Evolutionary conservation across 1,284 basidiomycete genomes (phyloP).

Genomic region (Sanghuangporus baumii): DNA sequence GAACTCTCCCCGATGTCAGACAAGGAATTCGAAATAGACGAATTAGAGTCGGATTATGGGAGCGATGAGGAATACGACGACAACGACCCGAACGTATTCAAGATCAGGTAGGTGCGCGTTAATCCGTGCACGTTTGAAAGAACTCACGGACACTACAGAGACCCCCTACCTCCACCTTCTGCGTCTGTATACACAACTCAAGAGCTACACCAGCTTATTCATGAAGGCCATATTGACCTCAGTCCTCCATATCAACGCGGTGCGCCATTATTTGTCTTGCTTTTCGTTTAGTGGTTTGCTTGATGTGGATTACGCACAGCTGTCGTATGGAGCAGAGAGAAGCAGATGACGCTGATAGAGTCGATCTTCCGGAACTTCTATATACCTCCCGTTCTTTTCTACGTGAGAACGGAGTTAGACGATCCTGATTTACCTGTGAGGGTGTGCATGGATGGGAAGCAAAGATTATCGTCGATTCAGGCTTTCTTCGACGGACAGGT

Average conservation of each 20-base stretch:
- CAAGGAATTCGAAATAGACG: constrained; percentile 12
- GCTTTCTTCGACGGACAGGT: constrained; percentile 69
- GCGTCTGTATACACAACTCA: constrained; percentile 10
- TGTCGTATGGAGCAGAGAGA: constrained; percentile 42
- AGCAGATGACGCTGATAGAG: constrained; percentile 46
- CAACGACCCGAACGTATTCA: constrained; percentile 12
- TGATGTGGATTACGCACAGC: constrained; percentile 26
- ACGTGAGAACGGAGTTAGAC: constrained; percentile 1
- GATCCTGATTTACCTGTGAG: constrained; percentile 26
- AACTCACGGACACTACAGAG: not conserved
- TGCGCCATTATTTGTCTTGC: not conserved
- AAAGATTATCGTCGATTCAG: constrained; percentile 66
- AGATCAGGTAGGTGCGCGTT: constrained; percentile 9
- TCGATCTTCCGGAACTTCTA: constrained; percentile 53
- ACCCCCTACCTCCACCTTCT: constrained; percentile 7
- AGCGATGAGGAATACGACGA: constrained; percentile 14
- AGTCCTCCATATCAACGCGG: constrained; percentile 18
- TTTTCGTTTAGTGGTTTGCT: not conserved
- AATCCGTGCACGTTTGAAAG: not conserved
- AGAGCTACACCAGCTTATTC: constrained; percentile 15
- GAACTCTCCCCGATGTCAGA: constrained; percentile 2
- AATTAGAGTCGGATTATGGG: constrained; percentile 16
- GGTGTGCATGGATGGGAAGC: constrained; percentile 76
- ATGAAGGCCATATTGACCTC: constrained; percentile 17
- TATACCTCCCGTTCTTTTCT: constrained; percentile 47